A percentile compares a stretch with the other conserved stretches of the same genome.
Evolutionary conservation across 73 alveolate genomes (phyloP).

Genomic region (Tetrahymena borealis): DNA sequence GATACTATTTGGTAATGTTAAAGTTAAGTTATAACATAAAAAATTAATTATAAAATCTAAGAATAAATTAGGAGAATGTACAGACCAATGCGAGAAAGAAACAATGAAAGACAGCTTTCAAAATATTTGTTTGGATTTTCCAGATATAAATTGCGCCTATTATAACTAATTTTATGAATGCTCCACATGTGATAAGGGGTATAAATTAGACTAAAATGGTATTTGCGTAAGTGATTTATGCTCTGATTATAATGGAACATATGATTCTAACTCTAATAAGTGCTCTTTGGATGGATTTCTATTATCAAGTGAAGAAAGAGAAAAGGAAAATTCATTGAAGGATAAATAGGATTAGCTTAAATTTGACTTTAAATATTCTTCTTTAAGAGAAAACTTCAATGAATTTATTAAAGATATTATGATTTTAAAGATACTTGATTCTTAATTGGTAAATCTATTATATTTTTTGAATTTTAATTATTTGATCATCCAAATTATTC

Average conservation of each 20-base stretch:
- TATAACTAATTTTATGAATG: neutral
- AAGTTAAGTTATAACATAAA: no score
- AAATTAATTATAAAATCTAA: neutral
- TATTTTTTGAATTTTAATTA: no score
- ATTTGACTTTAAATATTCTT: neutral
- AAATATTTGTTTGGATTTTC: neutral
- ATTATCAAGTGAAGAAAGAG: neutral
- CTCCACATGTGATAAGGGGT: neutral
- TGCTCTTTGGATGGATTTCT: neutral
- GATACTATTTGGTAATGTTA: no score
- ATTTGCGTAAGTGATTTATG: neutral
- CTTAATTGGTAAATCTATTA: neutral
- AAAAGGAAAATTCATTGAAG: neutral
- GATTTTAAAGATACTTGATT: neutral
- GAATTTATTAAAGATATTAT: neutral
- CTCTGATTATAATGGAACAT: neutral
- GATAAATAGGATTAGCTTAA: neutral
- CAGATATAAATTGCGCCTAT: neutral
- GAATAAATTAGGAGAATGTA: neutral
- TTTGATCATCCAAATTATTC: no score
- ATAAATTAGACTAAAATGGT: neutral
- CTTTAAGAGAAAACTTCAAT: neutral
- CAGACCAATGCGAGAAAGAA: neutral
- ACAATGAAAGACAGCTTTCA: neutral
- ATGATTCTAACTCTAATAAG: neutral